phyloP scores from a whole-genome alignment of 2,329 filamentous ascomycete species.

The Sporothrix protearum region DNA sequence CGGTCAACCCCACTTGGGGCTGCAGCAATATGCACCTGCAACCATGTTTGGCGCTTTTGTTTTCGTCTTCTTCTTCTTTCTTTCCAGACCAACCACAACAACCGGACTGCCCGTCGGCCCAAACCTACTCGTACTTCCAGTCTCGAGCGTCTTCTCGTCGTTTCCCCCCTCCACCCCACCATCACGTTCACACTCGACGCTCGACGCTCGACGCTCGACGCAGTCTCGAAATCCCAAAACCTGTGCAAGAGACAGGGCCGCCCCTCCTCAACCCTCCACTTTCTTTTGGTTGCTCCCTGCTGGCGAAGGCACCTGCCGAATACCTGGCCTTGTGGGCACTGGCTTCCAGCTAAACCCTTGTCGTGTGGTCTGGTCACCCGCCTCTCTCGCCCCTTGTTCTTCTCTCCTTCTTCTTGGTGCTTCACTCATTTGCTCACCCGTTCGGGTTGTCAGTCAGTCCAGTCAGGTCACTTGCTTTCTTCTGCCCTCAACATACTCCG shows the following conservation, averaged over 20 bases:
- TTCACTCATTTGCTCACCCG: background rate
- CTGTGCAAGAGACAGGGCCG: background rate
- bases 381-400: background rate
- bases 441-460: background rate
- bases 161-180: conserved; percentile 3
- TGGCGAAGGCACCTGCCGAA: conserved; percentile 4
- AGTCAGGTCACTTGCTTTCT: background rate
- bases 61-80: background rate
- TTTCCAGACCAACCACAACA: background rate
- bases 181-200: background rate
- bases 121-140: background rate
- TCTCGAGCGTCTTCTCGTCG: background rate
- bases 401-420: background rate
- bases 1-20: conserved; percentile 25
- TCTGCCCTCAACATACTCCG: background rate
- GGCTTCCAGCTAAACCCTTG: background rate
- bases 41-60: conserved; percentile 1
- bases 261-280: background rate
- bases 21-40: conserved; percentile 22
- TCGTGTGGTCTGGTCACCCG: conserved; percentile 20
- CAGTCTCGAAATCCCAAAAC: background rate
- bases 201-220: background rate
- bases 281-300: background rate
- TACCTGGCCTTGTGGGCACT: background rate
- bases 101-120: background rate